Conservation (phyloP, 352 stramenopile genomes). For the Phytopythium chamaehyphon region DNA sequence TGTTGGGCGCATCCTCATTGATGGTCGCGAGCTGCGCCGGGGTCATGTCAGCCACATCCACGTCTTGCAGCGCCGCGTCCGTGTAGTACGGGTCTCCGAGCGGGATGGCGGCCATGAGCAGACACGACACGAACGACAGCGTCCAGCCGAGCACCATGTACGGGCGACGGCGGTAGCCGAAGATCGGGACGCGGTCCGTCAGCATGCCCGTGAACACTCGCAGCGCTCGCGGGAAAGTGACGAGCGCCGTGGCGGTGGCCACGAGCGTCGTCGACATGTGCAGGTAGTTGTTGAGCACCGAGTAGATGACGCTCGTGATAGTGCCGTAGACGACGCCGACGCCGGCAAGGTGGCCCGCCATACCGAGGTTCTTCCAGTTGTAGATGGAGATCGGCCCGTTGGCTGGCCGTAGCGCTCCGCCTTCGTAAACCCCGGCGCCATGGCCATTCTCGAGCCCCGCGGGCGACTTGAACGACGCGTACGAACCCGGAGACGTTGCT, state of each 20-base stretch:
- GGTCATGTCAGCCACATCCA: constrained; percentile 24
- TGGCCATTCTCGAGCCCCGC: neutral
- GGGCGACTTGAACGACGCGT: constrained; percentile 3
- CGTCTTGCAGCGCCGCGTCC: constrained; percentile 18
- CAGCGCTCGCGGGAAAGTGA: constrained; percentile 38
- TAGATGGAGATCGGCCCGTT: constrained; percentile 16
- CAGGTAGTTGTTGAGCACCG: constrained; percentile 55
- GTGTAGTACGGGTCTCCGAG: constrained; percentile 43
- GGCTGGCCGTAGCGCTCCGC: neutral
- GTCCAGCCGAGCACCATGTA: constrained; percentile 80
- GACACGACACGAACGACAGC: constrained; percentile 26
- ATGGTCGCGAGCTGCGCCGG: constrained; percentile 23
- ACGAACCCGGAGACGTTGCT: neutral
- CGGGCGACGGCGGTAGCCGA: constrained; percentile 66
- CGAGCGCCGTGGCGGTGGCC: constrained; percentile 36
- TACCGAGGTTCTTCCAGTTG: constrained; percentile 31
- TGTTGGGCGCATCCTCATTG: constrained; percentile 32
- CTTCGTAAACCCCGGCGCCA: neutral
- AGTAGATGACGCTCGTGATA: constrained; percentile 33
- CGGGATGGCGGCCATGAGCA: constrained; percentile 38
- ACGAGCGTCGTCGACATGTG: constrained; percentile 43
- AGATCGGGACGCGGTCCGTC: constrained; percentile 70
- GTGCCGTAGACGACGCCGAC: constrained; percentile 44
- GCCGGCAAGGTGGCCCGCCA: constrained; percentile 32
- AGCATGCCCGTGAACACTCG: constrained; percentile 60